These are phyloP conservation scores for Trichoderma atrobrunneum DNA, from an alignment of 2,329 filamentous ascomycete genomes.

Conservation along the genomic window DNA sequence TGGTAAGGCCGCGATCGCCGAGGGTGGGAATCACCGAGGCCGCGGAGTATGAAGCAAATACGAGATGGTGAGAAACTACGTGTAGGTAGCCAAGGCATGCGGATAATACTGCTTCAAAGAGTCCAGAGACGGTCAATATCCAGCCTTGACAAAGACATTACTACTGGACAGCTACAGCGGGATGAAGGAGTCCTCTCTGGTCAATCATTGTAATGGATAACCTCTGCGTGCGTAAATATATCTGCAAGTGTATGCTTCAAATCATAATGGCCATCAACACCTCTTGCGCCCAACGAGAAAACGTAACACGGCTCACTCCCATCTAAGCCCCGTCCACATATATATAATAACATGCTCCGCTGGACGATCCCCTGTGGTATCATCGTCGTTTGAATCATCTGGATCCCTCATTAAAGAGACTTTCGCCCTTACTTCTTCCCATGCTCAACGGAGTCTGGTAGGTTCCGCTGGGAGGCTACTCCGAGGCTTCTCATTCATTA, in stretches of 20 bases:
- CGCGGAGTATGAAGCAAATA: neutral
- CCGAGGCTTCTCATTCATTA: neutral
- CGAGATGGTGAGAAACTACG: neutral
- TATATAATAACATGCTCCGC: neutral
- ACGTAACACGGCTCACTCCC: neutral
- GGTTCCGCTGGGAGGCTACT: neutral
- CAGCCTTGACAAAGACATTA: neutral
- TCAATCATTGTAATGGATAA: neutral
- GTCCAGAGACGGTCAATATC: neutral
- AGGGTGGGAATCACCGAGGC: neutral
- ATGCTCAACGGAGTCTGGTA: neutral
- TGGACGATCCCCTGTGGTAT: neutral
- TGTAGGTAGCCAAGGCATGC: neutral
- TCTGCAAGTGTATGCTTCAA: conserved; percentile 12
- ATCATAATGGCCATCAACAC: conserved; percentile 12
- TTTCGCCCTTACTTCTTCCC: neutral
- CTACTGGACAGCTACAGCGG: neutral
- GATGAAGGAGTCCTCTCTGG: neutral
- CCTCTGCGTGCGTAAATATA: neutral
- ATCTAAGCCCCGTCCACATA: neutral
- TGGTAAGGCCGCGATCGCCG: neutral
- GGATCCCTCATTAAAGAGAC: neutral
- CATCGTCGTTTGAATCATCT: neutral
- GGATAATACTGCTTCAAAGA: neutral
- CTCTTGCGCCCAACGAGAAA: conserved; percentile 7